Conservation (phyloP, 768 basidiomycete genomes). For the Pleurotus tuber-regium region DNA sequence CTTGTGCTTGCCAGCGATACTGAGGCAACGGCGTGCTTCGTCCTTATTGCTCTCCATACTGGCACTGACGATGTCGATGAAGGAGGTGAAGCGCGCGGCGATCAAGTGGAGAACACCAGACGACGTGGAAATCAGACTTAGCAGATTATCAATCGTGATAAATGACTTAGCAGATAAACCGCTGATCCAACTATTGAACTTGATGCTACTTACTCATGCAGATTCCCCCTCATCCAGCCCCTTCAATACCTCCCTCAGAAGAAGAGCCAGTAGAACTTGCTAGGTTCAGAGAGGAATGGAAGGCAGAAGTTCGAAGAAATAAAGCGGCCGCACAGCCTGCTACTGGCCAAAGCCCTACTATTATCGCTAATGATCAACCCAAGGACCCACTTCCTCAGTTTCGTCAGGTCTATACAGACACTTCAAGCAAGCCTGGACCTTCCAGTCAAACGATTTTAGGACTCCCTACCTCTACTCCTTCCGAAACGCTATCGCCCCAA, state of each 20-base stretch:
- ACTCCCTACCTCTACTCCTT: constrained; percentile 12
- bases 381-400: background rate
- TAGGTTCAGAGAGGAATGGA: constrained; percentile 73
- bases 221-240: background rate
- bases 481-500: background rate
- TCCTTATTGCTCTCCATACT: constrained; percentile 84
- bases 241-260: constrained; percentile 20
- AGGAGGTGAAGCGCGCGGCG: constrained; percentile 1
- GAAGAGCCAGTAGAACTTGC: constrained; percentile 62
- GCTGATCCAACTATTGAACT: background rate
- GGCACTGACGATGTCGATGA: background rate
- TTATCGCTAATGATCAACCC: constrained; percentile 2
- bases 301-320: constrained; percentile 53
- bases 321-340: constrained; percentile 16
- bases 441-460: constrained; percentile 19
- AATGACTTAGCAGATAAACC: constrained; percentile 4
- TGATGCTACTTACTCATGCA: constrained; percentile 1
- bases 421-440: constrained; percentile 12
- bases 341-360: constrained; percentile 10
- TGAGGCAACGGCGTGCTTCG: constrained; percentile 80
- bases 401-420: background rate
- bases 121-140: constrained; percentile 11
- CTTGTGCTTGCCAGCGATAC: constrained; percentile 74
- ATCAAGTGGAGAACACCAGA: background rate
- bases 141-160: constrained; percentile 1